phyloP scores from a whole-genome alignment of 495 filamentous ascomycete genomes.

The Podospora pseudocomata region DNA sequence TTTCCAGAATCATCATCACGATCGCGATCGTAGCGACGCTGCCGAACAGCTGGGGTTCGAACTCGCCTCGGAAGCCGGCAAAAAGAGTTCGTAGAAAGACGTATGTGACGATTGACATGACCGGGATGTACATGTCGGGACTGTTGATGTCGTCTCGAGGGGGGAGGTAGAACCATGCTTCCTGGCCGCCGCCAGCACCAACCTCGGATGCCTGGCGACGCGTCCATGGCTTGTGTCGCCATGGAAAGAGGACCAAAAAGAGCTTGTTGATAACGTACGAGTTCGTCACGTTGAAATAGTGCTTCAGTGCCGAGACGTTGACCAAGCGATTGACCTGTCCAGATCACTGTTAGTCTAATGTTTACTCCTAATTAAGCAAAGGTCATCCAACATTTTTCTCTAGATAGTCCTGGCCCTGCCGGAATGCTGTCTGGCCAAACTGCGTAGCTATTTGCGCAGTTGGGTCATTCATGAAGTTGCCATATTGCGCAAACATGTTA shows the following conservation, averaged over 20 bases:
- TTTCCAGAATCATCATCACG: constrained; percentile 78
- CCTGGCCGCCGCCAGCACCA: constrained; percentile 63
- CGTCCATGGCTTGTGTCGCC: constrained; percentile 96
- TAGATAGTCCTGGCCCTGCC: constrained; percentile 84
- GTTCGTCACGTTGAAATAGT: constrained; percentile 97
- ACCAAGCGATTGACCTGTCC: constrained; percentile 85
- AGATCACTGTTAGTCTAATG: not conserved
- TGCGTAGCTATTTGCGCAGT: constrained; percentile 96
- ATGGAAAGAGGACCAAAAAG: constrained; percentile 89
- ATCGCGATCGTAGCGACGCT: constrained; percentile 81
- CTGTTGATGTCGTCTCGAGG: constrained; percentile 97
- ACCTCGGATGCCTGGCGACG: constrained; percentile 58
- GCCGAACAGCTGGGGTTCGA: constrained; percentile 90
- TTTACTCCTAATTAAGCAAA: not conserved
- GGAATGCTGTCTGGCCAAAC: constrained; percentile 85
- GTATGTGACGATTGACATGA: constrained; percentile 94
- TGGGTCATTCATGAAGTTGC: constrained; percentile 89
- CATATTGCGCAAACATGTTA: constrained; percentile 68
- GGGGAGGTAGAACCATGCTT: constrained; percentile 77
- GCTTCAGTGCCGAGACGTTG: constrained; percentile 86
- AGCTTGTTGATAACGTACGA: constrained; percentile 81
- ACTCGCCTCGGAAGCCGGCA: constrained; percentile 85
- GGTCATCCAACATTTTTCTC: constrained; percentile 72
- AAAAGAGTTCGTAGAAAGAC: constrained; percentile 87
- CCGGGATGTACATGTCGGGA: constrained; percentile 98